Conservation (phyloP, 352 stramenopile species). For the Phytophthora brassicae region DNA sequence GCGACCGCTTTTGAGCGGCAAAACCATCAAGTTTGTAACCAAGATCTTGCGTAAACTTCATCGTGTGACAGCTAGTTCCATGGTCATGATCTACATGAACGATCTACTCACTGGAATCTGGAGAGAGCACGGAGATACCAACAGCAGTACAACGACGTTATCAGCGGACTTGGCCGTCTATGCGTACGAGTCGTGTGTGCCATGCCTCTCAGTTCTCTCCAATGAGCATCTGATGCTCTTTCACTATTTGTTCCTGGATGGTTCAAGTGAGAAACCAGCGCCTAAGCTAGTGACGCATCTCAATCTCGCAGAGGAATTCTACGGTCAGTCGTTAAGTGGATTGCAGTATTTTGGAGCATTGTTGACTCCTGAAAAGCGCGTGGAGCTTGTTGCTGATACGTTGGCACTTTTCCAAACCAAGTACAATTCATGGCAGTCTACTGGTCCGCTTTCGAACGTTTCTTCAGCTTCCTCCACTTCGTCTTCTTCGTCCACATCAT, state of each 20-base stretch:
- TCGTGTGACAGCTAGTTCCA: constrained; percentile 52
- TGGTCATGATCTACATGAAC: constrained; percentile 74
- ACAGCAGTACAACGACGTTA: constrained; percentile 9
- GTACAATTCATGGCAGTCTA: constrained; percentile 38
- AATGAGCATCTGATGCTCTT: constrained; percentile 75
- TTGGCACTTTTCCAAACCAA: constrained; percentile 47
- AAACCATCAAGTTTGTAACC: constrained; percentile 70
- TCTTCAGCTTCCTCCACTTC: constrained; percentile 34
- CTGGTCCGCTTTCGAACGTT: constrained; percentile 30
- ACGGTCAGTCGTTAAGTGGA: constrained; percentile 40
- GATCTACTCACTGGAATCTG: constrained; percentile 47
- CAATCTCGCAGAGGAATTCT: constrained; percentile 49
- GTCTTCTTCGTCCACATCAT: constrained; percentile 30
- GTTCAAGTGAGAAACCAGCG: constrained; percentile 11
- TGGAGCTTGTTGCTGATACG: constrained; percentile 54
- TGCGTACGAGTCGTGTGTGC: constrained; percentile 70
- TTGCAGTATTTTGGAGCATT: constrained; percentile 44
- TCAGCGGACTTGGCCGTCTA: constrained; percentile 52
- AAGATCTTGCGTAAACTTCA: constrained; percentile 78
- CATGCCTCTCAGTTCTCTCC: constrained; percentile 63
- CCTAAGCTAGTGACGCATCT: constrained; percentile 24
- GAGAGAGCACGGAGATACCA: constrained; percentile 33
- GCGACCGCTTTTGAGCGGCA: constrained; percentile 50
- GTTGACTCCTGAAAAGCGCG: constrained; percentile 44
- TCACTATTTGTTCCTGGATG: constrained; percentile 46